Percentiles rank a stretch among this genome's conserved stretches.
Evolutionary conservation across 2,329 filamentous ascomycete genomes (phyloP).

Genomic region (Parafenestella ontariensis): DNA sequence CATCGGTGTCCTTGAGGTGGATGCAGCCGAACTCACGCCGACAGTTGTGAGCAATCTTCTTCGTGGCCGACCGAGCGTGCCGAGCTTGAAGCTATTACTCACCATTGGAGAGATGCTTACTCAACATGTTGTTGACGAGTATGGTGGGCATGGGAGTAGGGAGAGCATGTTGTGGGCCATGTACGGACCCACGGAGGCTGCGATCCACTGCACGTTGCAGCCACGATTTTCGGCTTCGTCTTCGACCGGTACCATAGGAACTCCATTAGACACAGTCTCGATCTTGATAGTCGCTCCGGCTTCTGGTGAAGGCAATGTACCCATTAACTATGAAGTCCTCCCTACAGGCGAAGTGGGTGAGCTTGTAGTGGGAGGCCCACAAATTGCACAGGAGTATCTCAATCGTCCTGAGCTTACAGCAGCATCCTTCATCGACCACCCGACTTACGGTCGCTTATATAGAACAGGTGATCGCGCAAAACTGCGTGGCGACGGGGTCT

Average conservation of each 20-base stretch:
- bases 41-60: constrained; percentile 83
- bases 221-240: constrained; percentile 64
- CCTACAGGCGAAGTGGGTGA: constrained; percentile 76
- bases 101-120: constrained; percentile 96
- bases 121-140: constrained; percentile 76
- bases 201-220: constrained; percentile 87
- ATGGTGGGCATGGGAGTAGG: constrained; percentile 65
- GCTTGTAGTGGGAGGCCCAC: constrained; percentile 79
- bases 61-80: constrained; percentile 70
- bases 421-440: constrained; percentile 72
- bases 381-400: constrained; percentile 81
- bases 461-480: constrained; percentile 84
- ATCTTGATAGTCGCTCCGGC: constrained; percentile 71
- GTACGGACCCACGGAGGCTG: constrained; percentile 92
- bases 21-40: constrained; percentile 88
- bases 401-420: constrained; percentile 80
- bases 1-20: constrained; percentile 71
- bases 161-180: constrained; percentile 82
- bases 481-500: constrained; percentile 68
- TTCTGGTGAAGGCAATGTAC: constrained; percentile 15
- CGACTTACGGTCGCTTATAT: constrained; percentile 73
- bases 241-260: constrained; percentile 73
- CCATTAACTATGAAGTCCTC: constrained; percentile 59
- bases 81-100: constrained; percentile 72
- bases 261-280: constrained; percentile 81